phyloP scores from a whole-genome alignment of 2,329 filamentous ascomycete genomes.

The Cladorrhinum sp. region DNA sequence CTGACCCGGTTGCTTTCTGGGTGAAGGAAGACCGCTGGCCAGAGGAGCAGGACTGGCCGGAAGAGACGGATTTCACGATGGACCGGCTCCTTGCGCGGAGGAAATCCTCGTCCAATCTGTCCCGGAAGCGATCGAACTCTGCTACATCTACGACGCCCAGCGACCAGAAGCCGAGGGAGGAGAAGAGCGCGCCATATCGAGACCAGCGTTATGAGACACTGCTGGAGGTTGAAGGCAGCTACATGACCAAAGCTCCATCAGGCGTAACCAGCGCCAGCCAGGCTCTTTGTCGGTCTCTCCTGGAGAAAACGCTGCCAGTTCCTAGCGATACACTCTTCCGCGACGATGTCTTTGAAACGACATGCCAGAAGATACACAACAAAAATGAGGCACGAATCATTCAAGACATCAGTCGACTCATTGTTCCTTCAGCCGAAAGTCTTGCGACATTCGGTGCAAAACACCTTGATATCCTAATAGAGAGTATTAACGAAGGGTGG shows the following conservation, averaged over 20 bases:
- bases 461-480: conserved; percentile 27
- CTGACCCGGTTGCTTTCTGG: conserved; percentile 18
- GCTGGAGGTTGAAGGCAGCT: conserved; percentile 40
- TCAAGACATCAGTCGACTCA: conserved; percentile 32
- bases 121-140: conserved; percentile 21
- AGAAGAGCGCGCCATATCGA: conserved; percentile 13
- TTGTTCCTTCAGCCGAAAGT: conserved; percentile 35
- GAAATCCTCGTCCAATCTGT: conserved; percentile 13
- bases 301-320: conserved; percentile 31
- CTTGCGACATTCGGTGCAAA: conserved; percentile 29
- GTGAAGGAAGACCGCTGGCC: conserved; percentile 19
- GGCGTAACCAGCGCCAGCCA: conserved; percentile 35
- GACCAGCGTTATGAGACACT: conserved; percentile 36
- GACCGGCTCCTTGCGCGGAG: conserved; percentile 11
- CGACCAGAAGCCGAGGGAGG: conserved; percentile 35
- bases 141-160: conserved; percentile 32
- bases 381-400: conserved; percentile 36
- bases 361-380: conserved; percentile 30
- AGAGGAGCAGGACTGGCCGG: conserved; percentile 27
- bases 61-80: neutral
- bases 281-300: conserved; percentile 29
- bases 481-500: conserved; percentile 17
- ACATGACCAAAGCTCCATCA: conserved; percentile 30
- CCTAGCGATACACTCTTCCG: conserved; percentile 33
- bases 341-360: conserved; percentile 38